phyloP scores from a whole-genome alignment of 257 asterid species.

The Cordia subcordata region DNA sequence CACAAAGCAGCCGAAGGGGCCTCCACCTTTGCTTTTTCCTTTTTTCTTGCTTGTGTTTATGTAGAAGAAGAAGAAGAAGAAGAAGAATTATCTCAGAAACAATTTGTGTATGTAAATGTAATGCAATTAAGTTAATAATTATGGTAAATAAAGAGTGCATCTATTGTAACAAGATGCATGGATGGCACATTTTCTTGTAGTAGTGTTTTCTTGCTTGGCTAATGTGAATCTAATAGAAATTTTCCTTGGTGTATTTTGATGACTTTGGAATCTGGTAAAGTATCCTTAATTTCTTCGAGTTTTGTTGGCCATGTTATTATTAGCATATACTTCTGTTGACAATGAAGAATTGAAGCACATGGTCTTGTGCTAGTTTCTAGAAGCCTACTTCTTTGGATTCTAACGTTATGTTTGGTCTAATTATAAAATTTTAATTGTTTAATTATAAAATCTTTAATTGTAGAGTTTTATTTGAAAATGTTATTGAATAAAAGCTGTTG shows the following conservation, averaged over 20 bases:
- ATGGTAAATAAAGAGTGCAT: not conserved
- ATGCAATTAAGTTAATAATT: too few species aligned
- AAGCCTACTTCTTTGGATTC: not conserved
- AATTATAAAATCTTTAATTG: too few species aligned
- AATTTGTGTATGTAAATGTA: too few species aligned
- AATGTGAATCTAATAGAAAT: not conserved
- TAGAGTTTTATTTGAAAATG: too few species aligned
- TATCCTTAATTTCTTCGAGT: not conserved
- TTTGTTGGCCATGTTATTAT: not conserved
- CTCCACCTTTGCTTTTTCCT: not conserved
- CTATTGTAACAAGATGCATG: too few species aligned
- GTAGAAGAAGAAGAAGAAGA: conserved; percentile 1
- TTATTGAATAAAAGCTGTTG: too few species aligned
- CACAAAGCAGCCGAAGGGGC: not conserved
- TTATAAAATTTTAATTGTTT: too few species aligned
- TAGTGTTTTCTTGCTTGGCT: not conserved
- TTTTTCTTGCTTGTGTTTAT: conserved; percentile 8
- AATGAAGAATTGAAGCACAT: not conserved
- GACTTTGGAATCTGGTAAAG: not conserved
- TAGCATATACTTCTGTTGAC: not conserved
- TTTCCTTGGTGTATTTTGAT: not conserved
- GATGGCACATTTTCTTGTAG: conserved; percentile 4
- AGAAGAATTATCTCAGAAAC: conserved; percentile 16
- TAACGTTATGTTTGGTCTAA: too few species aligned
- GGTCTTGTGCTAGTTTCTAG: not conserved